Conservation (phyloP, 2,329 filamentous ascomycete genomes). For the Xylaria sp. region DNA sequence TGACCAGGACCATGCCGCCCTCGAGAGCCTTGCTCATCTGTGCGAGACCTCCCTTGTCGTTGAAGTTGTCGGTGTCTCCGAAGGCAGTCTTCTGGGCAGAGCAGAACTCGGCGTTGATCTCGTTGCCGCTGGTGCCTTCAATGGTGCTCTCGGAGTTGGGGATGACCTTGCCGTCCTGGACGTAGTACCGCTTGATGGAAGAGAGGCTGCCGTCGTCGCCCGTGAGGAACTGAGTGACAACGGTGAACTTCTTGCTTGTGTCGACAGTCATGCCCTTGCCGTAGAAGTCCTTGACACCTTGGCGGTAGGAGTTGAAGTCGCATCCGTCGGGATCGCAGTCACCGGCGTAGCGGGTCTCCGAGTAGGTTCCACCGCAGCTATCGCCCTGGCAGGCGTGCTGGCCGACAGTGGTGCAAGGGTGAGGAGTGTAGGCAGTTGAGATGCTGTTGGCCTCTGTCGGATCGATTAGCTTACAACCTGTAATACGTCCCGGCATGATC, state of each 20-base stretch:
- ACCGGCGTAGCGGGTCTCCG: conserved; percentile 62
- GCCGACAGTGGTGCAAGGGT: conserved; percentile 62
- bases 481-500: not conserved
- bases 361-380: conserved; percentile 60
- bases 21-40: conserved; percentile 63
- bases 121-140: conserved; percentile 46
- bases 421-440: conserved; percentile 68
- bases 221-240: conserved; percentile 67
- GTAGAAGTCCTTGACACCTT: conserved; percentile 68
- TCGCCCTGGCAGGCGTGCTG: conserved; percentile 58
- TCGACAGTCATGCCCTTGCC: conserved; percentile 65
- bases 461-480: conserved; percentile 8
- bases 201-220: conserved; percentile 58
- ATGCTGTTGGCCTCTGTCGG: conserved; percentile 64
- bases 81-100: conserved; percentile 63
- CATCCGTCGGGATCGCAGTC: conserved; percentile 72
- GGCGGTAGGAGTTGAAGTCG: conserved; percentile 72
- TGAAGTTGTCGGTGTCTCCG: conserved; percentile 62
- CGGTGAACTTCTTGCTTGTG: conserved; percentile 65
- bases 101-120: conserved; percentile 66
- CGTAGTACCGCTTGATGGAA: conserved; percentile 66
- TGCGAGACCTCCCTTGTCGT: conserved; percentile 61
- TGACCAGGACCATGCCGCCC: conserved; percentile 68
- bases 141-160: conserved; percentile 52
- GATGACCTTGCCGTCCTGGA: conserved; percentile 64